These are phyloP conservation scores for Aureobasidium sp. DNA, from an alignment of 2,329 filamentous ascomycete genomes.

Conservation along the genomic window DNA sequence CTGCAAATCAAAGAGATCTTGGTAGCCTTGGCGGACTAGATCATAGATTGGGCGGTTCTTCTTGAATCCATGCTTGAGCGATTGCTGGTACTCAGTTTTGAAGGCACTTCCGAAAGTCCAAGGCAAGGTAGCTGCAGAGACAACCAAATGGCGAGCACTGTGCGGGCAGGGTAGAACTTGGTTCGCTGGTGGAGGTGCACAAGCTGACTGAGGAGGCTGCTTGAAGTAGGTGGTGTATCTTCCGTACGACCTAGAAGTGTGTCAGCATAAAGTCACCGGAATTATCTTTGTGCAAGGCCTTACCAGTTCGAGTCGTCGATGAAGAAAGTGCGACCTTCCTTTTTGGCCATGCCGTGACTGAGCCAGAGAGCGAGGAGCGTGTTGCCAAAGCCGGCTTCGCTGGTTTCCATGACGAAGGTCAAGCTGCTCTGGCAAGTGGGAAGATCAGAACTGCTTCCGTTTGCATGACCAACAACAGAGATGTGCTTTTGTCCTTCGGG, in stretches of 20 bases:
- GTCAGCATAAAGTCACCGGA: not conserved
- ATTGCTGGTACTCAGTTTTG: conserved; percentile 12
- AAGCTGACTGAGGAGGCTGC: conserved; percentile 54
- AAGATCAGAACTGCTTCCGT: conserved; percentile 10
- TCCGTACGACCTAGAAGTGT: conserved; percentile 52
- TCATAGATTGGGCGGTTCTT: conserved; percentile 53
- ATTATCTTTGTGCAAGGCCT: not conserved
- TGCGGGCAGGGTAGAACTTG: conserved; percentile 75
- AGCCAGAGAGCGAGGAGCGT: conserved; percentile 75
- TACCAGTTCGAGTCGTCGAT: conserved; percentile 71
- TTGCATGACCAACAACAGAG: conserved; percentile 14
- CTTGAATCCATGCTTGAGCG: conserved; percentile 21
- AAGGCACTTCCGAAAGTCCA: conserved; percentile 56
- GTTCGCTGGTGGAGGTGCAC: conserved; percentile 61
- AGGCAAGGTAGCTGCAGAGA: conserved; percentile 58
- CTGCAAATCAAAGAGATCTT: conserved; percentile 63
- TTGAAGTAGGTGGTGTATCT: conserved; percentile 64
- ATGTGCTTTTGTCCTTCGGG: conserved; percentile 22
- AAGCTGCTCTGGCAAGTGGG: conserved; percentile 58
- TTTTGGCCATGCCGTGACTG: conserved; percentile 68
- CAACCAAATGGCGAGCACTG: conserved; percentile 63
- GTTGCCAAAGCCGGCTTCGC: conserved; percentile 67
- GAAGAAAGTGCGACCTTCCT: conserved; percentile 70
- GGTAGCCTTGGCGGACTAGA: conserved; percentile 61
- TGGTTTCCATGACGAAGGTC: conserved; percentile 68